A percentile compares a stretch with the other conserved stretches of the same genome.
Conservation (phyloP, 2,329 filamentous ascomycete genomes). For the Blumeria graminis region DNA sequence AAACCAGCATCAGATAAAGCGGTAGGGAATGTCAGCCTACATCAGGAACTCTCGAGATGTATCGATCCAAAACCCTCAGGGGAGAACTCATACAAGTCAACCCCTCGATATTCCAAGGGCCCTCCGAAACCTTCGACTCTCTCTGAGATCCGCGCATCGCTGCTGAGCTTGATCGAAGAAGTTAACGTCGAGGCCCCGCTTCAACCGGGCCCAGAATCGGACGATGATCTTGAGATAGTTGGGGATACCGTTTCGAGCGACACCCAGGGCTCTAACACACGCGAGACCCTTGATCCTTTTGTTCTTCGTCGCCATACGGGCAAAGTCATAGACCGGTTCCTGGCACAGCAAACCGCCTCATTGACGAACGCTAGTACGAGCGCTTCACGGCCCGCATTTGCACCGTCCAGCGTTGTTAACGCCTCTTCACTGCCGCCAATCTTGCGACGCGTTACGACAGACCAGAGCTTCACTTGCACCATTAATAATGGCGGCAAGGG, state of each 20-base stretch:
- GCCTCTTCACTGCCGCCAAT: conserved; percentile 46
- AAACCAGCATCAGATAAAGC: conserved; percentile 15
- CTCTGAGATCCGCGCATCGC: conserved; percentile 57
- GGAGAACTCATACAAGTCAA: conserved; percentile 26
- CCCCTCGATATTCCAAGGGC: conserved; percentile 35
- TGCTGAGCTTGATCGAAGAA: conserved; percentile 65
- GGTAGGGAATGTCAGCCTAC: conserved; percentile 23
- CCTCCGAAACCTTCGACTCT: conserved; percentile 48
- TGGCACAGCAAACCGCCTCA: conserved; percentile 38
- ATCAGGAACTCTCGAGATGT: conserved; percentile 6
- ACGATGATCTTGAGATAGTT: conserved; percentile 27
- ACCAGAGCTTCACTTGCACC: conserved; percentile 20
- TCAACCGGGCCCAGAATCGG: conserved; percentile 28
- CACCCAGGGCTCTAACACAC: conserved; percentile 10
- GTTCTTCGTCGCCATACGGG: conserved; percentile 18
- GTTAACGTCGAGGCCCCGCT: conserved; percentile 23
- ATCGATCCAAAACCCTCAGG: conserved; percentile 16
- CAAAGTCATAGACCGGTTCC: conserved; percentile 43
- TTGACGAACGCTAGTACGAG: conserved; percentile 15
- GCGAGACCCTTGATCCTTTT: conserved; percentile 14
- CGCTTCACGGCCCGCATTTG: conserved; percentile 30
- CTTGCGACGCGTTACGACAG: conserved; percentile 49
- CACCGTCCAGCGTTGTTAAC: conserved; percentile 16
- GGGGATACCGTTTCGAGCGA: conserved; percentile 17
- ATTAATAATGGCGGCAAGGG: conserved; percentile 7